A percentile compares a stretch with the other conserved stretches of the same genome.
These are phyloP conservation scores for Phyllostachys edulis DNA, from an alignment of 176 grass and related monocot species.

Conservation along the genomic window DNA sequence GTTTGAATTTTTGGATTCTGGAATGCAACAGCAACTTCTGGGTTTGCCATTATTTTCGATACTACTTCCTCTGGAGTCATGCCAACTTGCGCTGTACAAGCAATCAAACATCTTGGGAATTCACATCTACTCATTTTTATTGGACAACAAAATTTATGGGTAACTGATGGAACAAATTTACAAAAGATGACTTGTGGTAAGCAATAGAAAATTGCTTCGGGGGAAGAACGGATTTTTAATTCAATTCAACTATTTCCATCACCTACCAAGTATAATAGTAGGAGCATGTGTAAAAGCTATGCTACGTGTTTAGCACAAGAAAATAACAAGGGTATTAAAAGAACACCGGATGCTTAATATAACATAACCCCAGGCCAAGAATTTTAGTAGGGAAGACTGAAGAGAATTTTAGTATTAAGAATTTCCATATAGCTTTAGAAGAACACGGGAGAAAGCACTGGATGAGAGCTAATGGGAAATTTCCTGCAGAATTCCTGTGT, in stretches of 20 bases:
- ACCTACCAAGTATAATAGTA: not conserved
- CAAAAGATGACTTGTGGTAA: not conserved
- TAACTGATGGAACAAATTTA: slow-evolving; percentile 2
- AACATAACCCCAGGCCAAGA: not conserved
- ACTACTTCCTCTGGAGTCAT: slow-evolving; percentile 96
- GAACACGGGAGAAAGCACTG: not conserved
- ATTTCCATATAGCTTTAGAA: slow-evolving; percentile 1
- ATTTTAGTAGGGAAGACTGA: not conserved
- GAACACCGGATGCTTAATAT: slow-evolving; percentile 4
- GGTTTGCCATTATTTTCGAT: slow-evolving; percentile 96
- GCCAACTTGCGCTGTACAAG: slow-evolving; percentile 78
- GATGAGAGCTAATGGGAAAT: not conserved
- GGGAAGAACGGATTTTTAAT: not conserved
- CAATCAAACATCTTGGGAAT: not conserved
- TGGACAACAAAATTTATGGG: not conserved
- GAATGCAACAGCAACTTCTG: slow-evolving; percentile 88
- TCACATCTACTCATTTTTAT: slow-evolving; percentile 15
- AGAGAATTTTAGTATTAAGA: not conserved
- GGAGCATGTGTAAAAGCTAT: not conserved
- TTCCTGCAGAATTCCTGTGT: not conserved
- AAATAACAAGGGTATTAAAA: not conserved
- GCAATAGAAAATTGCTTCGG: slow-evolving; percentile 1
- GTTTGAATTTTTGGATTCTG: slow-evolving; percentile 99
- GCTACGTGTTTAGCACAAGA: not conserved
- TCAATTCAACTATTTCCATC: not conserved